These are phyloP conservation scores for Hypoxylon trugodes DNA, from an alignment of 495 filamentous ascomycete genomes.

Conservation along the genomic window DNA sequence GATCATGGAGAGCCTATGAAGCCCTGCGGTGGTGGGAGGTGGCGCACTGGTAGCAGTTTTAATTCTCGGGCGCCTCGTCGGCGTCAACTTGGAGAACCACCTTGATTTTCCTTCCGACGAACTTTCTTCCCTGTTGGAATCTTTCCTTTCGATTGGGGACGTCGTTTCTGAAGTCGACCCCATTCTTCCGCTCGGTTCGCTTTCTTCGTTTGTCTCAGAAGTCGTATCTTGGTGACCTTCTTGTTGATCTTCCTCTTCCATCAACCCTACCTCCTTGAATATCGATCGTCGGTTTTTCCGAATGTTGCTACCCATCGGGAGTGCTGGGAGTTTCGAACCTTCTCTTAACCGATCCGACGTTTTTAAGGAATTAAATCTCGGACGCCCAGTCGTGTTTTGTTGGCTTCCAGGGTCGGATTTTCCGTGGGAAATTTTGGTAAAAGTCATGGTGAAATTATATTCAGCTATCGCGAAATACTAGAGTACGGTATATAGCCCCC, in stretches of 20 bases:
- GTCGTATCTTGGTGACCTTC: slow-evolving; percentile 7
- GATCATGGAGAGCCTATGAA: slow-evolving; percentile 57
- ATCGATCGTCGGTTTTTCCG: slow-evolving; percentile 51
- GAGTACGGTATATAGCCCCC: not conserved
- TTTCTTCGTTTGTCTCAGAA: slow-evolving; percentile 24
- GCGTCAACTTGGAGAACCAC: slow-evolving; percentile 51
- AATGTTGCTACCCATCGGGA: slow-evolving; percentile 48
- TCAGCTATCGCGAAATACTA: not conserved
- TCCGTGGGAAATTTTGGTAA: slow-evolving; percentile 26
- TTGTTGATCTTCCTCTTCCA: slow-evolving; percentile 39
- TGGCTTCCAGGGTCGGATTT: slow-evolving; percentile 22
- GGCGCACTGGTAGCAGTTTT: slow-evolving; percentile 51
- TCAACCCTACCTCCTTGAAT: slow-evolving; percentile 57
- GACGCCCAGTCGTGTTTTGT: slow-evolving; percentile 38
- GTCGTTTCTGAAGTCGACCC: slow-evolving; percentile 32
- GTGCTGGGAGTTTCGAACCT: slow-evolving; percentile 44
- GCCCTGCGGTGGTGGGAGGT: slow-evolving; percentile 48
- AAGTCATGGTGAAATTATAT: slow-evolving; percentile 35
- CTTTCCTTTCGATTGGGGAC: slow-evolving; percentile 22
- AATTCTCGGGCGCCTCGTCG: slow-evolving; percentile 51
- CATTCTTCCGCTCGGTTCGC: slow-evolving; percentile 38
- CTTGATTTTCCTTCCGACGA: slow-evolving; percentile 21
- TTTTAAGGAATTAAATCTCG: slow-evolving; percentile 55
- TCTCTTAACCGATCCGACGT: slow-evolving; percentile 58
- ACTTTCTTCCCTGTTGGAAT: slow-evolving; percentile 14